Evolutionary conservation across 306 rosid species (phyloP), one percentile per base, ranked within the genome.

Genomic region (Cucumis cinereus): DNA sequence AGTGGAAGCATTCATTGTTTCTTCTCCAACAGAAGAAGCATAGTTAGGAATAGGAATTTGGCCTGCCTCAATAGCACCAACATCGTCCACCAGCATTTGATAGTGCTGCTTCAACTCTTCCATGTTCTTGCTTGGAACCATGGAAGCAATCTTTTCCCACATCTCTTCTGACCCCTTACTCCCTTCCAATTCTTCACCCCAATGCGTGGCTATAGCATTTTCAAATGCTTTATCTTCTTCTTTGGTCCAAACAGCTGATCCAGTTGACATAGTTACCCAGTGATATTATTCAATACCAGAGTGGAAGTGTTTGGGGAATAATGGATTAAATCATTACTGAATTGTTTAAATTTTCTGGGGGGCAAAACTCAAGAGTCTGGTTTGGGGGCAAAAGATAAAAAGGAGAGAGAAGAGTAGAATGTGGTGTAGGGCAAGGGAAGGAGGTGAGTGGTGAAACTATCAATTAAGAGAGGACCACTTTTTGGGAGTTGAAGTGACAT

Each of bases 201-300:
- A 90, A 82, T 92, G 96, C 86, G 80, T 66, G 50, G 99, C 99
- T 26, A 94, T 84, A 62, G 93, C 96, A 84, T 84, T 92, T 85
- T 94, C 99, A 76, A 94, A 94, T 12, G 92, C 87, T 68, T 89
- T 92, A 23, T 94, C 99, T 89, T 94, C 98, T 62, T 94, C 97
- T 68, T 83, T 88, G 89, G 78, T 88, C 99, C 99, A 94, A 82
- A 74, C 63, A 45, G 79, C 80, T 49, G 76, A 72, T 78, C 41
- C 86, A 83, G 87, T 83, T 60, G 98, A 86, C 98, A 94, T 91
- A 86, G 82, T 40, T 40, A 43, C 68, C 52, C 52, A 49, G 77
- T 54, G 77, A 15, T 83, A 58, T 50, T 50, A 50, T 50, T 50
- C n/a, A 16, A 50, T 16, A 50, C 55, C 54, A 49, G 73, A 83